These are phyloP conservation scores for Mycena kentingensis DNA, from an alignment of 768 basidiomycete genomes.

Conservation along the genomic window DNA sequence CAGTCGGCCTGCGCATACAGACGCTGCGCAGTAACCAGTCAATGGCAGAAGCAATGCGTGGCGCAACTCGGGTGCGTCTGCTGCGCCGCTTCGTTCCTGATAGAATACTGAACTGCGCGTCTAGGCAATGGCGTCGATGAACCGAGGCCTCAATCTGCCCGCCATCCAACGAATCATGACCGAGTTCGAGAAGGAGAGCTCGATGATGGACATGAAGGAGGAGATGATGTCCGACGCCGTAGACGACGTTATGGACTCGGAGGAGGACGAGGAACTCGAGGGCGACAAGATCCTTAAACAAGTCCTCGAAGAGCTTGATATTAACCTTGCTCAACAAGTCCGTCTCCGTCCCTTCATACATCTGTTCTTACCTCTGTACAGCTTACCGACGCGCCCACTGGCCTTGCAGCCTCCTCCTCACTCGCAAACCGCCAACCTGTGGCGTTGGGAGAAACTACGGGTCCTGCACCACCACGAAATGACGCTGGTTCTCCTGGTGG, in stretches of 20 bases:
- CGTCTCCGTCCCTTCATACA: slow-evolving; percentile 1
- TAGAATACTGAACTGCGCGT: slow-evolving; percentile 1
- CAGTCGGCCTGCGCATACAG: slow-evolving; percentile 93
- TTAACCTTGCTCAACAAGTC: slow-evolving; percentile 85
- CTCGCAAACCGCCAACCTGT: slow-evolving; percentile 75
- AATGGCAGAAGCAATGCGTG: slow-evolving; percentile 99
- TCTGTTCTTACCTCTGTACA: slow-evolving; percentile 34
- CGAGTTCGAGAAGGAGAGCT: slow-evolving; percentile 96
- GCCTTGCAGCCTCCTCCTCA: slow-evolving; percentile 62
- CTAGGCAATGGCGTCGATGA: slow-evolving; percentile 99
- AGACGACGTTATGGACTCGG: slow-evolving; percentile 96
- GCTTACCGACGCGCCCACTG: slow-evolving; percentile 84
- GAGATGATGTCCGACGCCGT: slow-evolving; percentile 99
- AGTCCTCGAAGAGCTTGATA: slow-evolving; percentile 96
- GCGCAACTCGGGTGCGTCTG: slow-evolving; percentile 85
- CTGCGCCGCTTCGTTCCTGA: neutral
- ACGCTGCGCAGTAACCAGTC: slow-evolving; percentile 95
- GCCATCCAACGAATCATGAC: slow-evolving; percentile 95
- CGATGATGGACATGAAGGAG: slow-evolving; percentile 99
- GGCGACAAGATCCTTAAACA: slow-evolving; percentile 94
- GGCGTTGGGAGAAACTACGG: slow-evolving; percentile 74
- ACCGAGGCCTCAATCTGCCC: slow-evolving; percentile 92
- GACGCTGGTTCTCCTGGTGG: slow-evolving; percentile 28
- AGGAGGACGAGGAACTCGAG: slow-evolving; percentile 96
- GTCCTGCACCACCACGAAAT: slow-evolving; percentile 34